A percentile compares a stretch with the other conserved stretches of the same genome.
phyloP scores from a whole-genome alignment of 129 eudicot species.

The Helichrysum umbraculigerum region DNA sequence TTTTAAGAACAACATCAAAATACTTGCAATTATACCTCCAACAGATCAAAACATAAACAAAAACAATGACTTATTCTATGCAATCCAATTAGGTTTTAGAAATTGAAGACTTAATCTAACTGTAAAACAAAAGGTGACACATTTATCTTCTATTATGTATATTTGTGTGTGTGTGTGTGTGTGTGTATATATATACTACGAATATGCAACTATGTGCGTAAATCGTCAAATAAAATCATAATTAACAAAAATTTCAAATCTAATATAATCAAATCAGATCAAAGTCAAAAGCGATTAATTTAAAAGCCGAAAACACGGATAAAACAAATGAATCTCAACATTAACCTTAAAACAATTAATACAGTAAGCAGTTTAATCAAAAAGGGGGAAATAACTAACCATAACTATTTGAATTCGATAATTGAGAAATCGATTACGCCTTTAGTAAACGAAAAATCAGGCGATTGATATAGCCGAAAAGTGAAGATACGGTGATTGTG shows the following conservation, averaged over 20 bases:
- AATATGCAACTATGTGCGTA: neutral
- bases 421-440: neutral
- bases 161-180: neutral
- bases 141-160: neutral
- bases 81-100: neutral
- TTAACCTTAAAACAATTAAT: neutral
- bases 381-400: neutral
- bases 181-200: too few relatives aligned
- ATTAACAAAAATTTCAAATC: neutral
- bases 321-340: neutral
- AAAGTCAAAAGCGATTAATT: slow-evolving; percentile 10
- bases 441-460: neutral
- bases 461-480: neutral
- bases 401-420: neutral
- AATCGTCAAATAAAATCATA: slow-evolving; percentile 13
- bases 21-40: neutral
- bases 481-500: slow-evolving; percentile 18
- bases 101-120: slow-evolving; percentile 2
- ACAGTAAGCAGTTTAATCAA: neutral
- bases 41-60: neutral
- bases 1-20: neutral
- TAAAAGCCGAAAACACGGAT: neutral
- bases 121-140: neutral
- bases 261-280: slow-evolving; percentile 25
- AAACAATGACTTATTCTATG: neutral